Evolutionary conservation across 2,329 filamentous ascomycete species (phyloP), one percentile per base, ranked within the genome.

Genomic region (Penicillium sclerotigenum): DNA sequence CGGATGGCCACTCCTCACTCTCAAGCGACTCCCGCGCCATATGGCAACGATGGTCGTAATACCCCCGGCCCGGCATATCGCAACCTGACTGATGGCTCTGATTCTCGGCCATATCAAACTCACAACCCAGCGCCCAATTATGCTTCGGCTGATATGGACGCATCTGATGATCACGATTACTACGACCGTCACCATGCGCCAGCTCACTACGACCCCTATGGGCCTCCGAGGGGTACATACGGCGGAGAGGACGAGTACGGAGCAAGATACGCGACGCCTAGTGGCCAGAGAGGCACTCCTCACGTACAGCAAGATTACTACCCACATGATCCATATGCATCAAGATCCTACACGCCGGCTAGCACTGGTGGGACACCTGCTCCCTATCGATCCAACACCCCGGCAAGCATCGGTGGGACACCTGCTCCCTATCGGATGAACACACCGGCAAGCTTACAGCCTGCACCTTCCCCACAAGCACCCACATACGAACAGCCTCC

Each of bases 1-100:
- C 52, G 65, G 22, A 64, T 64, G 48, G 65, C 64, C 20, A 65
- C 64, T 22, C 62, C 64, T 18, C 66, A 69, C 50, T 60, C 64
- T 31, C 69, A 64, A 36, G 52, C 57, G 22, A 60, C 62, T 2
- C 60, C 68, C 33, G 65, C 67, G 31, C 62, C 65, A 34, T 61
- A 57, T 20, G 45, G 62, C 42, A 68, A 70, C 13, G 64, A 63
- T 24, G 61, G 51, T 29, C 57, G 58, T 18, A 61, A 60, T 24
- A 60, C 49, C 8, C 59, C 62, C 2, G 56, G 47, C 16, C 26
- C 59, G 31, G 58, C 55, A 29, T 63, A 63, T 61, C 68, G 48
- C 46, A 66, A 54, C 38, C 48, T 58, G 54, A 67, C 59, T 41
- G 66, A 60, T 20, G 28, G 29, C 5, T 48, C 56, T 0, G 54